Conservation (phyloP, 2,329 filamentous ascomycete species). For the Calonectria henricotiae region DNA sequence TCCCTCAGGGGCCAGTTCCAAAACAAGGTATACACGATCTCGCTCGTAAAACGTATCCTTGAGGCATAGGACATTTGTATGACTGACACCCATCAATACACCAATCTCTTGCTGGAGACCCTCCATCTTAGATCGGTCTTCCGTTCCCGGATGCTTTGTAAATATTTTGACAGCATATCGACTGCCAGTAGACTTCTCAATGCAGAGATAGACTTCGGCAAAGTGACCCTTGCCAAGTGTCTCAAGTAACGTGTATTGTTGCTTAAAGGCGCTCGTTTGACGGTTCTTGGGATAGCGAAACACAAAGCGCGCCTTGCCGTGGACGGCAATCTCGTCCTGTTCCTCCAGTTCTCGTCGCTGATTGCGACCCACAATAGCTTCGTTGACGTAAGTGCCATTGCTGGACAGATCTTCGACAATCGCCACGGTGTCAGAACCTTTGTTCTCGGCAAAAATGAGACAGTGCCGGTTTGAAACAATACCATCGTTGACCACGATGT, state of each 20-base stretch:
- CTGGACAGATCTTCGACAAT: constrained; percentile 94
- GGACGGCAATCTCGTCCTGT: constrained; percentile 90
- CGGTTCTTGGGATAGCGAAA: constrained; percentile 90
- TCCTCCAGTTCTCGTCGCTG: constrained; percentile 91
- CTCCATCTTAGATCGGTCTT: constrained; percentile 87
- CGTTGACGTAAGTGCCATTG: constrained; percentile 97
- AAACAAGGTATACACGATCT: constrained; percentile 90
- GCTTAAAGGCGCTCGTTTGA: constrained; percentile 83
- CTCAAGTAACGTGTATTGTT: constrained; percentile 88
- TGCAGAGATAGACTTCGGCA: constrained; percentile 91
- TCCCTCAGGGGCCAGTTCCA: constrained; percentile 92
- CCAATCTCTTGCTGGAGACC: constrained; percentile 96
- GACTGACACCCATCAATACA: constrained; percentile 96
- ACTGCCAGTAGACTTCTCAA: constrained; percentile 87
- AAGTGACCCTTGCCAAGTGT: constrained; percentile 96
- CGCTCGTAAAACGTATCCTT: constrained; percentile 96
- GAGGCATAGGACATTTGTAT: constrained; percentile 91
- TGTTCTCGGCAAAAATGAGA: constrained; percentile 76
- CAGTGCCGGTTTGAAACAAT: constrained; percentile 92
- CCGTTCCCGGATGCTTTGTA: constrained; percentile 85
- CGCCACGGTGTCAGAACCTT: constrained; percentile 74
- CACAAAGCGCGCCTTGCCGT: constrained; percentile 88
- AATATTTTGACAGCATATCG: constrained; percentile 96
- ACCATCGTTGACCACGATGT: constrained; percentile 82
- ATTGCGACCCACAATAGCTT: constrained; percentile 91